Base-by-base conservation (phyloP, 768 basidiomycete species). In the Mycena maculata region DNA sequence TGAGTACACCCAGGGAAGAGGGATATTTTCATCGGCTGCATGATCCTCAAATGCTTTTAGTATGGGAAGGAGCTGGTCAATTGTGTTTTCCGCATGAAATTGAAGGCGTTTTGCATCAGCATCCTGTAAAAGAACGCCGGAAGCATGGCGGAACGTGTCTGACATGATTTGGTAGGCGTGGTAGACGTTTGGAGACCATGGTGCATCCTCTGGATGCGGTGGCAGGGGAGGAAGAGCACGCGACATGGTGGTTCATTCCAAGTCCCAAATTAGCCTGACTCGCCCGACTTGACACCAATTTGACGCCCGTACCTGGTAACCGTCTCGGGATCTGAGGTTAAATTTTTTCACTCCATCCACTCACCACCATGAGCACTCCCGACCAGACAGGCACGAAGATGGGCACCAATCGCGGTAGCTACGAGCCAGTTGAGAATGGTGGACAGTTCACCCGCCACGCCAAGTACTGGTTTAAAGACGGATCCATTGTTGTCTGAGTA, bases 101-200 rank as follows among this genome's bases (percentile, higher is more conserved):
- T 23, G 41, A n/a, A 58, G 56, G 4, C 42, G 56, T 13, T 44
- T 58, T 3, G 56, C 56, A 31, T 58, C 56, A 7, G 56, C 56
- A 45, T 58, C 56, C n/a, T 58, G 56, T 2, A 28, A 7, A 30
- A 58, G 42, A 13, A 58, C 42, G 9, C 18, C 23, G 3, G 33
- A 38, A 10, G 56, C 12, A 6, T 30, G 42, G 41, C 41, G 25
- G 56, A 58, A 58, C 7, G 41, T 58, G 7, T 45, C 41, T n/a
- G 27, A 6, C 56, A 58, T 27, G 25, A 9, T 16, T 25, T 58
- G 25, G 39, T 58, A 58, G 18, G 56, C 56, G 9, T 42, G 4
- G 11, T 58, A n/a, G 23, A 58, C 42, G 30, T 58, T 58, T 25
- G 56, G 56, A 6, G 56, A 58, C 56, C 39, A 58, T 18, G 15